phyloP scores from a whole-genome alignment of 139 green algal genomes.

The Chlorella sp. region DNA sequence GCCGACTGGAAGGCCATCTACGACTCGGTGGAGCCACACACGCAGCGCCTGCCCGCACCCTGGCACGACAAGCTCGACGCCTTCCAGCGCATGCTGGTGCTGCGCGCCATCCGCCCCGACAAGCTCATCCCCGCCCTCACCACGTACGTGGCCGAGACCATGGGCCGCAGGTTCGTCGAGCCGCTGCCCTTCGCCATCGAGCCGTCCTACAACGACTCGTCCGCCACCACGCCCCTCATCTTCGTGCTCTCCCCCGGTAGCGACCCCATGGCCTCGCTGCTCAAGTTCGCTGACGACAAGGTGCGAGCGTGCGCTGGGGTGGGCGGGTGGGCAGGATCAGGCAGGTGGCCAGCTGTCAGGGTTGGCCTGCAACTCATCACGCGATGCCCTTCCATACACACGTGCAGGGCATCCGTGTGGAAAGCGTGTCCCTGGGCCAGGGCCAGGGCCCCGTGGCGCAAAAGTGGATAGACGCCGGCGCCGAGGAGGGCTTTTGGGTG shows the following conservation, averaged over 20 bases:
- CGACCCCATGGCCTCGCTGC: conserved; percentile 71
- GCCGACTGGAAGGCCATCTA: conserved; percentile 49
- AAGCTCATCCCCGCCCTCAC: conserved; percentile 35
- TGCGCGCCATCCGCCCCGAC: conserved; percentile 56
- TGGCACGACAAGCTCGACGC: conserved; percentile 44
- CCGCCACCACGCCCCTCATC: conserved; percentile 55
- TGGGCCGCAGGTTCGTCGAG: conserved; percentile 70
- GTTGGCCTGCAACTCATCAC: neutral
- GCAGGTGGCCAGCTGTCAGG: too few relatives aligned
- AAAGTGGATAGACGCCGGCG: conserved; percentile 51
- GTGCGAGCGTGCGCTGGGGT: conserved; percentile 5
- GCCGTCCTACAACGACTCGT: conserved; percentile 65
- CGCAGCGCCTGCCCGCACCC: conserved; percentile 38
- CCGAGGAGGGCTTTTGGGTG: conserved; percentile 67
- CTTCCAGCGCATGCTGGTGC: conserved; percentile 61
- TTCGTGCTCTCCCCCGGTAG: conserved; percentile 71
- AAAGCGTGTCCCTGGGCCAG: conserved; percentile 71
- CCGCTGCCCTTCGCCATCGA: conserved; percentile 70
- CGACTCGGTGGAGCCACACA: conserved; percentile 47
- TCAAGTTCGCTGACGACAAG: conserved; percentile 59
- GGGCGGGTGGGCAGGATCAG: too few relatives aligned
- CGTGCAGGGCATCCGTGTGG: conserved; percentile 42
- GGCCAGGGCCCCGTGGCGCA: conserved; percentile 70
- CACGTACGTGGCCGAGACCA: conserved; percentile 18
- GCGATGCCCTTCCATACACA: neutral